Evolutionary conservation across 208 protist species (phyloP), one percentile per base, ranked within the genome.

Genomic region (Kentomonas sorsogonicus): DNA sequence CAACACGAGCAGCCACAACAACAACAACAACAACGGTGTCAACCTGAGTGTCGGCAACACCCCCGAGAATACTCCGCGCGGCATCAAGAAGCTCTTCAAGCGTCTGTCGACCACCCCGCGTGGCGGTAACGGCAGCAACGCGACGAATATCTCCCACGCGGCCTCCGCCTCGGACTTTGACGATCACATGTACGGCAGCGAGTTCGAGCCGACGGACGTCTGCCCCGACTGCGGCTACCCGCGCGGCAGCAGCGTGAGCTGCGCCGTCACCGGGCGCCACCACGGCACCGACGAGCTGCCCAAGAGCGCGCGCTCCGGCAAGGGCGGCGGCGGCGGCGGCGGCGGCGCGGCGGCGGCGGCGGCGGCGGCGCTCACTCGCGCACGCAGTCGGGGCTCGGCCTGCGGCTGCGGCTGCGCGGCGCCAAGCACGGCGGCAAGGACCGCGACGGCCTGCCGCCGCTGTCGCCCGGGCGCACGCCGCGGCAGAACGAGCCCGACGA

Each of bases 111-210:
- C n/a, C n/a, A n/a, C n/a, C n/a, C n/a, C n/a, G 5, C 5, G 44
- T 30, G 44, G 13, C 44, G 13, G 25, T 13, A 50, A 25, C 13
- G 9, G 11, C 44, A 50, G 25, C 20, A 50, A 13, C 20, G n/a
- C n/a, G n/a, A n/a, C n/a, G n/a, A 11, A 18, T 5, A 53, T 23
- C 46, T 23, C 46, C 5, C 23, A 53, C 4, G 46, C 46, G n/a
- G 22, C 13, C 3, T 9, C 3, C 15, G 60, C 52, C 16, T 58
- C 64, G 13, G 65, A 67, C 52, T 63, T 77, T 22, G 64, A 76
- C 25, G 64, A 82, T 43, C 75, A 83, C 66, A 79, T 86, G 72
- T 9, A 50, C 6, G 69, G 60, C 36, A 83, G 75, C 41, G 26
- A 45, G 29, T 80, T 72, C 53, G 0, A 11, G 16, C 44, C 53